phyloP scores from a whole-genome alignment of 768 basidiomycete genomes.

The Russula earlei region DNA sequence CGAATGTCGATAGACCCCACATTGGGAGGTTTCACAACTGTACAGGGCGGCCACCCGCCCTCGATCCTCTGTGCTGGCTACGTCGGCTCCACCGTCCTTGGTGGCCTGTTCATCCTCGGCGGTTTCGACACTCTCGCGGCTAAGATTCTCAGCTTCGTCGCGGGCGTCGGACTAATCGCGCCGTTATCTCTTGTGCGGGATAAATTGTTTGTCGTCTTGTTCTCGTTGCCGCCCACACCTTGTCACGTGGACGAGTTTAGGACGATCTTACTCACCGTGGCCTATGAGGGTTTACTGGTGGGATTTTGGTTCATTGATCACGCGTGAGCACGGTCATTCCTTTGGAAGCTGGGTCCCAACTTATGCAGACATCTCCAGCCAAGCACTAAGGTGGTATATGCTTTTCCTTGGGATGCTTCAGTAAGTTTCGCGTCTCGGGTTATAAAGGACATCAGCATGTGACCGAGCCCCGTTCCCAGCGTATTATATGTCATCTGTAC shows the following conservation, averaged over 20 bases:
- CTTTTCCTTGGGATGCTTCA: constrained; percentile 80
- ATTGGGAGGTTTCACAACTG: constrained; percentile 64
- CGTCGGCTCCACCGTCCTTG: constrained; percentile 71
- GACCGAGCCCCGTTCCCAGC: constrained; percentile 30
- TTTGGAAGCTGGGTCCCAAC: background rate
- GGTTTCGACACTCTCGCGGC: constrained; percentile 86
- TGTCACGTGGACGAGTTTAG: constrained; percentile 30
- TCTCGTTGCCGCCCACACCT: no score
- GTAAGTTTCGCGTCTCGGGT: constrained; percentile 30
- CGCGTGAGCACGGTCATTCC: constrained; percentile 42
- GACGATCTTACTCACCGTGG: constrained; percentile 72
- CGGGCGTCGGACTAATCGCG: constrained; percentile 78
- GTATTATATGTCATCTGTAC: constrained; percentile 81
- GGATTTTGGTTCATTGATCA: constrained; percentile 96
- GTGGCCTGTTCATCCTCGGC: constrained; percentile 73
- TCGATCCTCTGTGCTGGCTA: constrained; percentile 75
- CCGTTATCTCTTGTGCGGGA: constrained; percentile 82
- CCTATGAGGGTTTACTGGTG: constrained; percentile 79
- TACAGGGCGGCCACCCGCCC: constrained; percentile 66
- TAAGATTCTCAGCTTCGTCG: constrained; percentile 86
- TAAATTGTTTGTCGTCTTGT: constrained; percentile 79
- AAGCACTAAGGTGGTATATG: constrained; percentile 77
- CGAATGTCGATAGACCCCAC: constrained; percentile 81
- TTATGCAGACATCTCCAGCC: constrained; percentile 32
- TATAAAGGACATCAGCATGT: background rate